Evolutionary conservation across 2,329 filamentous ascomycete genomes (phyloP), one percentile per base, ranked within the genome.

Genomic region (Ceratocystis papillata): DNA sequence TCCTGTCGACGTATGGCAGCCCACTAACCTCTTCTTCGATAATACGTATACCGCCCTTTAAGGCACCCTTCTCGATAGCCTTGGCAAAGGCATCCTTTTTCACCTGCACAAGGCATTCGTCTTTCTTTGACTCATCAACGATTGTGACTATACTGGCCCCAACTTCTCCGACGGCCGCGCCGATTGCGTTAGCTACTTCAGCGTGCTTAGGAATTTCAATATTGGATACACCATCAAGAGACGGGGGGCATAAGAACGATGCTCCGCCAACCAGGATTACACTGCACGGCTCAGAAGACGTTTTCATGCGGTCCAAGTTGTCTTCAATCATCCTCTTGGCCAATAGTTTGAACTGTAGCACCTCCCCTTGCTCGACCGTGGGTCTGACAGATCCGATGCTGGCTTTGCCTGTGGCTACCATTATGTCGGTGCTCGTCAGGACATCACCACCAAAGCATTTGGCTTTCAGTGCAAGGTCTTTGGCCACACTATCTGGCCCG

Each of bases 401-500:
- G 0, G 70, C 71, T 20, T 71, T 73, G 8, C 68, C 68, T 10
- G 62, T 50, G 0, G 69, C 68, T 22, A 71, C 69, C 22, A 70
- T 70, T 5, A 73, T 65, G 20, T 71, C 71, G 1, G 71, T 72
- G 8, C 70, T 70, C 1, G 71, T 72, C 1, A 69, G 46, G 1
- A 65, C 66, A 8, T 64, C 57, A 17, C 71, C 71, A 3, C 70
- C 70, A 55, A 72, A 72, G 64, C 67, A 68, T 5, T 69, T 60
- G 1, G 71, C 69, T 62, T 69, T 66, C 3, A 66, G 60, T 5
- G 66, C 65, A 10, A 72, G 69, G 0, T 68, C 67, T 46, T 72
- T 70, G 28, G 72, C 72, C 1, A 72, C 71, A 22, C 70, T 71
- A 5, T 72, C 70, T 0, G 72, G 72, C 0, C 72, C 72, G 1